Base-by-base conservation (phyloP, 164 flowering plant genomes). In the Paratinospora sagittata region DNA sequence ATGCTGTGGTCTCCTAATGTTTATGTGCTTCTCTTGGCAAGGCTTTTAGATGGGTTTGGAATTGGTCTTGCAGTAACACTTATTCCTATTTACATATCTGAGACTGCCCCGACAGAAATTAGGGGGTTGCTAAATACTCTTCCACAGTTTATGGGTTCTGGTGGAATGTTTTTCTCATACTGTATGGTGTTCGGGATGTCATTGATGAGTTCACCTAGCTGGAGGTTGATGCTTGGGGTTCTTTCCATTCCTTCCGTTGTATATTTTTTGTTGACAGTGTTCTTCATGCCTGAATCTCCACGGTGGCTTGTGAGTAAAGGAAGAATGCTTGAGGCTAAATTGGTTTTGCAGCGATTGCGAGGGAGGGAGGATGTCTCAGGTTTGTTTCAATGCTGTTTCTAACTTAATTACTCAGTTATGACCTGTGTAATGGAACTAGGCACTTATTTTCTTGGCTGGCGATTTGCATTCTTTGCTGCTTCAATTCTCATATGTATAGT, bases 1-100 rank as follows among this genome's bases (percentile, higher is more conserved):
- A 90, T 94, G 98, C 58, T 92, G n/a, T 94, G 98, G 97, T 88
- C 98, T 11, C 97, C 97, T 17, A 90, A 94, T 82, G 97, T 94
- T 23, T 90, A 88, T 75, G 81, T 90, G 13, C 83, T 94, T 33
- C 90, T 87, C 37, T 34, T 90, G 27, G 98, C 87, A 14, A 85
- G 98, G 77, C 85, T 94, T 5, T 49, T 94, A 41, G 96, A 94
- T 78, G 98, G 98, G 27, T 94, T 94, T 75, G 97, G 97, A 24
- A 77, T 90, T 70, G 98, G 98, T 26, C 80, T 94, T 9, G 93
- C 96, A 0, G 97, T 90, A n/a, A 94, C 98, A 36, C 89, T 92
- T 63, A 85, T 87, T 43, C 98, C 98, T 3, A 76, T 94, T 8
- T 94, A 94, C 71, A 89, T 94, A 76, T 94, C 98, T 27, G 98